These are phyloP conservation scores for Xerocomus tenax DNA, from an alignment of 1,284 basidiomycete species.

Conservation along the genomic window DNA sequence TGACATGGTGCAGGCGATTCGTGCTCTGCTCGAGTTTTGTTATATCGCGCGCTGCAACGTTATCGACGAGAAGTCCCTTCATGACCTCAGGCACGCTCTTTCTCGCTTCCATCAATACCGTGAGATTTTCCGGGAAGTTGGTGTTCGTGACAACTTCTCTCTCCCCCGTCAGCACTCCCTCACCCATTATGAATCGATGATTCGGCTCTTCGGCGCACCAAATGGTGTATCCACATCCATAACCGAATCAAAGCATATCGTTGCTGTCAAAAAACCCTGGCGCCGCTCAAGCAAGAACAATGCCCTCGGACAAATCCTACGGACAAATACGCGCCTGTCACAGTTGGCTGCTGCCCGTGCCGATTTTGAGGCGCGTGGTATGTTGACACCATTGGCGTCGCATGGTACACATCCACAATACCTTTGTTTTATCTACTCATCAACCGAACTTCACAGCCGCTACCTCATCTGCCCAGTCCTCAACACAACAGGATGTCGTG, in stretches of 20 bases:
- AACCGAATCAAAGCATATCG: not conserved
- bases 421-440: too few relatives aligned
- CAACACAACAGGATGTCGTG: too few relatives aligned
- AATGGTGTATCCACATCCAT: not conserved
- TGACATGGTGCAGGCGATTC: too few relatives aligned
- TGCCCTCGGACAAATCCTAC: not conserved
- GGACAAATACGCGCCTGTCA: too few relatives aligned
- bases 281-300: not conserved
- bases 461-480: too few relatives aligned
- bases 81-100: not conserved
- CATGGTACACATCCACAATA: too few relatives aligned
- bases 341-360: too few relatives aligned
- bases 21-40: too few relatives aligned
- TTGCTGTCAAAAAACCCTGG: not conserved
- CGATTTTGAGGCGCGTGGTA: too few relatives aligned
- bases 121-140: not conserved
- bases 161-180: not conserved
- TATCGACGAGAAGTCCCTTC: not conserved
- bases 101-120: not conserved
- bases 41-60: too few relatives aligned
- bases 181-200: not conserved
- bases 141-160: not conserved
- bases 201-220: not conserved
- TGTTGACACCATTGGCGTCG: too few relatives aligned
- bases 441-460: too few relatives aligned